Evolutionary conservation across 306 rosid genomes (phyloP), one percentile per base, ranked within the genome.

Genomic region (Senna tora): DNA sequence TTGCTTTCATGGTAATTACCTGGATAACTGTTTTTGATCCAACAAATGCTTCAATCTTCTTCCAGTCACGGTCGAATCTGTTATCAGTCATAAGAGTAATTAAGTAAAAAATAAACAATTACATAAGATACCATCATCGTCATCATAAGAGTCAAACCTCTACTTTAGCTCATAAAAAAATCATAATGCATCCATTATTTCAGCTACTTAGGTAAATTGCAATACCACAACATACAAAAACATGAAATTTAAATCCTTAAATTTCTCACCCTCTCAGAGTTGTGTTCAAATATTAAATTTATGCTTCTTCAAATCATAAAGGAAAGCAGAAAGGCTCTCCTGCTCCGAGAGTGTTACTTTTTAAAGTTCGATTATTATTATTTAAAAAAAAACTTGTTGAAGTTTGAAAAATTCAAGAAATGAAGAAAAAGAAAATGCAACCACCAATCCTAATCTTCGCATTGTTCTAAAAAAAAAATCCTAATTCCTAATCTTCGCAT

Each of bases 31-130:
- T 82, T 75, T 88, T 88, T 45, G 94, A 82, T 60, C 89, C 94
- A 12, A 88, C 82, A 82, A 84, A 88, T 60, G 94, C 91, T 88
- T 84, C 91, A 71, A 88, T 88, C 81, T 86, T 88, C 86, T 86
- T 88, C 94, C 94, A 88, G 77, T 88, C 94, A 10, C 94, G 91
- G 65, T 86, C 89, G 45, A 86, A 88, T 73, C 94, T 88, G 77
- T 15, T 20, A 51, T 0, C 25, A 75, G 19, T 34, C 28, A 65
- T 10, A 6, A 43, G 47, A 61, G n/a, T 42, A 65, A 25, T 64
- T 16, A 6, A 64, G 38, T 12, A 43, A 41, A 43, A 41, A 52
- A 30, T 7, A 38, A 33, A 63, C 30, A 62, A 59, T 6, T 13
- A 41, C 4, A 7, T 3, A 13, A 6, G 36, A 15, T 14, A 25